A percentile compares a stretch with the other conserved stretches of the same genome.
Conservation (phyloP, 2,329 filamentous ascomycete species). For the Ceratocystiopsis sp. region DNA sequence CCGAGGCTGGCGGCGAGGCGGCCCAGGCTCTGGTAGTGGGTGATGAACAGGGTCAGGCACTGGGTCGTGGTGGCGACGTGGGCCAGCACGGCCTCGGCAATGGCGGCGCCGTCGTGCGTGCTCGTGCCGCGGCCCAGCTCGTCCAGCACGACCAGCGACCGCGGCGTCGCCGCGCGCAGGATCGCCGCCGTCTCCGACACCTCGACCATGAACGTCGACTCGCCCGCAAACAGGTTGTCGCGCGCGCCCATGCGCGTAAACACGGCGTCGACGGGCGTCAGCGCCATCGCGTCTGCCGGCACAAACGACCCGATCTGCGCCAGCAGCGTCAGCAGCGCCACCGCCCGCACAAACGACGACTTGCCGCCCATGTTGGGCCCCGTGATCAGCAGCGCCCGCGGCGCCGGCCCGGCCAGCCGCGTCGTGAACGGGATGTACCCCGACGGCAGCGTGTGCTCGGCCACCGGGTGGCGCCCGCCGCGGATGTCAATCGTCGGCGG, state of each 20-base stretch:
- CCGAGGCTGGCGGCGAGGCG: slow-evolving; percentile 51
- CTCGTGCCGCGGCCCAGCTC: slow-evolving; percentile 86
- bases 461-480: slow-evolving; percentile 81
- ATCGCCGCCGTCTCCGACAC: slow-evolving; percentile 85
- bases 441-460: slow-evolving; percentile 73
- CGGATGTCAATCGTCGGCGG: slow-evolving; percentile 49
- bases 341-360: slow-evolving; percentile 87
- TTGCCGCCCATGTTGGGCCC: slow-evolving; percentile 99
- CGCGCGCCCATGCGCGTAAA: slow-evolving; percentile 92
- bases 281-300: slow-evolving; percentile 53
- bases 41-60: slow-evolving; percentile 86
- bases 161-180: slow-evolving; percentile 69
- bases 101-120: slow-evolving; percentile 91
- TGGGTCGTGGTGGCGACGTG: slow-evolving; percentile 59
- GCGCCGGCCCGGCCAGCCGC: slow-evolving; percentile 43
- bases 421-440: slow-evolving; percentile 87
- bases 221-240: slow-evolving; percentile 89
- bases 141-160: slow-evolving; percentile 79
- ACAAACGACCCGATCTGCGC: slow-evolving; percentile 92
- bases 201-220: slow-evolving; percentile 97
- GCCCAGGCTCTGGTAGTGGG: slow-evolving; percentile 82
- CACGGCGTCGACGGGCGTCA: slow-evolving; percentile 80
- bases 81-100: slow-evolving; percentile 79
- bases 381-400: slow-evolving; percentile 62
- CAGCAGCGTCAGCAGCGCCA: slow-evolving; percentile 83